phyloP scores from a whole-genome alignment of 1,284 basidiomycete species.

The Caloboletus inedulis region DNA sequence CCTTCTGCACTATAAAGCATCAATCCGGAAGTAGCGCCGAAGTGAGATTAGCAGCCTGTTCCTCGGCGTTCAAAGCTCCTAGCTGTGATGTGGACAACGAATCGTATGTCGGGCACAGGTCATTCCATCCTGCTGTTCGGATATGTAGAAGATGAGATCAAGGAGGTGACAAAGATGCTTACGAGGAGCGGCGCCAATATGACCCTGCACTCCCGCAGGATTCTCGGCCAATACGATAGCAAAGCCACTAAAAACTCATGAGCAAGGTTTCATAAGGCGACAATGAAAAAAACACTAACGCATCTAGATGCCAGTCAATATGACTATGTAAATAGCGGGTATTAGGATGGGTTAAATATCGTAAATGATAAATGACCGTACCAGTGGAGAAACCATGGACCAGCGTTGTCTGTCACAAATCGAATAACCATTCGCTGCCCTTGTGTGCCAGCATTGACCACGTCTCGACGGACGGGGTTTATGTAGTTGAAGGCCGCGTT shows the following conservation, averaged over 20 bases:
- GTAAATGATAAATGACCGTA: slow-evolving; percentile 13
- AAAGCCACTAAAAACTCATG: slow-evolving; percentile 30
- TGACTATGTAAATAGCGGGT: slow-evolving; percentile 29
- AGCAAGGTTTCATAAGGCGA: neutral
- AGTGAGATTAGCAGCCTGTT: slow-evolving; percentile 21
- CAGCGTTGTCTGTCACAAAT: slow-evolving; percentile 37
- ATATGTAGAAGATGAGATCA: neutral
- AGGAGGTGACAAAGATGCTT: neutral
- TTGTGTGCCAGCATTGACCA: slow-evolving; percentile 25
- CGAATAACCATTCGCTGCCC: slow-evolving; percentile 34
- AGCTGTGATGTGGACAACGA: slow-evolving; percentile 19
- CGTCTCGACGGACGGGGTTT: slow-evolving; percentile 41
- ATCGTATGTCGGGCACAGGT: slow-evolving; percentile 26
- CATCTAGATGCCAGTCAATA: slow-evolving; percentile 48
- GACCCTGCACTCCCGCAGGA: slow-evolving; percentile 15
- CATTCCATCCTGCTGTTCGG: slow-evolving; percentile 21
- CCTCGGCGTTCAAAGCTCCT: slow-evolving; percentile 17
- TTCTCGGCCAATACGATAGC: slow-evolving; percentile 41
- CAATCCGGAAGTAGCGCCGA: slow-evolving; percentile 15
- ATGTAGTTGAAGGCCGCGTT: slow-evolving; percentile 35
- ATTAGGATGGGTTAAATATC: neutral
- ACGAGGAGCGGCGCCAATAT: slow-evolving; percentile 20
- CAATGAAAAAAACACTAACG: slow-evolving; percentile 17
- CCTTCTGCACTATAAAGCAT: neutral
- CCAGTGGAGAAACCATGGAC: slow-evolving; percentile 48